Conservation (phyloP, 257 asterid genomes). For the Gentiana dahurica region DNA sequence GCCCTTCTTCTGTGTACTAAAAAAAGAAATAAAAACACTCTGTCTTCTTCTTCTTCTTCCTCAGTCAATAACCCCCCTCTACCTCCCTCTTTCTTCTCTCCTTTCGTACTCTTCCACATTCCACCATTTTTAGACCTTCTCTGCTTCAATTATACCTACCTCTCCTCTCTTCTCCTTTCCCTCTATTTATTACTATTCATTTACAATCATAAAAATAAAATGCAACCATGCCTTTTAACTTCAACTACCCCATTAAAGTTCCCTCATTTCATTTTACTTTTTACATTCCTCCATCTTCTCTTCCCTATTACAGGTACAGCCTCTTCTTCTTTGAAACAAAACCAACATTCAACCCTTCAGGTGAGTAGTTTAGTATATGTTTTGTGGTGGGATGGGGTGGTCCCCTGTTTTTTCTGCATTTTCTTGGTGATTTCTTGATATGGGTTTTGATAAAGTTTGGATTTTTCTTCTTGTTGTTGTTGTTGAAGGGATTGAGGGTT, state of each 20-base stretch:
- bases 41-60: too few relatives aligned
- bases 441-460: too few relatives aligned
- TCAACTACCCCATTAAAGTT: conserved; percentile 21
- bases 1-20: too few relatives aligned
- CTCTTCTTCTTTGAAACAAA: conserved; percentile 17
- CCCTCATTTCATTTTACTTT: conserved; percentile 2
- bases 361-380: conserved; percentile 1
- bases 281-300: conserved; percentile 22
- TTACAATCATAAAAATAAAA: conserved; percentile 13
- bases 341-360: conserved; percentile 14
- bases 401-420: too few relatives aligned
- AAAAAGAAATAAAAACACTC: too few relatives aligned
- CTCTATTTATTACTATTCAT: not conserved
- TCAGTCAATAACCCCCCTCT: too few relatives aligned
- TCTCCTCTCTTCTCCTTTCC: not conserved
- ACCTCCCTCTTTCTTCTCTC: not conserved
- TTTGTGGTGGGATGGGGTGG: too few relatives aligned
- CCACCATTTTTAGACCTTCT: conserved; percentile 1
- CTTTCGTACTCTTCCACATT: not conserved
- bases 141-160: not conserved
- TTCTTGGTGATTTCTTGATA: too few relatives aligned
- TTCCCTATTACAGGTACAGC: conserved; percentile 11
- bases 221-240: conserved; percentile 50
- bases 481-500: conserved; percentile 39
- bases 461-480: too few relatives aligned